Evolutionary conservation across 2,329 filamentous ascomycete species (phyloP).

Genomic region (Microascus cirrosus): DNA sequence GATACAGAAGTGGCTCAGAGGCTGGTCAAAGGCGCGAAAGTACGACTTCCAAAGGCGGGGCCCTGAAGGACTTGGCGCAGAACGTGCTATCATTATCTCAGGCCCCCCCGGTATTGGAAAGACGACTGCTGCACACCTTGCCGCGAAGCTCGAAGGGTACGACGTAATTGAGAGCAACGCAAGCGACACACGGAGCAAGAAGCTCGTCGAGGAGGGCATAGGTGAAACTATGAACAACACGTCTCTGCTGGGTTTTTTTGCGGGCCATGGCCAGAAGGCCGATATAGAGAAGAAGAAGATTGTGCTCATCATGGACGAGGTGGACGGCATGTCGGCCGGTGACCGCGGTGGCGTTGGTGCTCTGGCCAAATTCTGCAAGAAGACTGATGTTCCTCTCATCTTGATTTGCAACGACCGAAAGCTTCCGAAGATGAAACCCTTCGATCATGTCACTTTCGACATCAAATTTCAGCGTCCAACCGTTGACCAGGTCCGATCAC

Average conservation of each 20-base stretch:
- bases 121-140: slow-evolving; percentile 90
- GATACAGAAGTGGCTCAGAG: slow-evolving; percentile 75
- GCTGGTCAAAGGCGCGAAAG: slow-evolving; percentile 70
- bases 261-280: slow-evolving; percentile 69
- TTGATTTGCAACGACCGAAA: slow-evolving; percentile 94
- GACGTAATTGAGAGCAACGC: slow-evolving; percentile 93
- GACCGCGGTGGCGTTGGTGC: slow-evolving; percentile 93
- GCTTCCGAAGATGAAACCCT: slow-evolving; percentile 95
- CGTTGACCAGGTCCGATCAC: slow-evolving; percentile 78
- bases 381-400: slow-evolving; percentile 88
- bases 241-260: slow-evolving; percentile 83
- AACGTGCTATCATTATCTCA: slow-evolving; percentile 87
- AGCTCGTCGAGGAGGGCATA: slow-evolving; percentile 80
- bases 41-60: slow-evolving; percentile 74
- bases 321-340: slow-evolving; percentile 96
- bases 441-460: slow-evolving; percentile 77
- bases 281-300: slow-evolving; percentile 81
- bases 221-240: slow-evolving; percentile 88
- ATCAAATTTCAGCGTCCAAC: slow-evolving; percentile 82
- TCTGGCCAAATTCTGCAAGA: slow-evolving; percentile 87
- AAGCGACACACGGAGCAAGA: slow-evolving; percentile 92
- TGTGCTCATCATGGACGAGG: slow-evolving; percentile 96
- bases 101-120: slow-evolving; percentile 96
- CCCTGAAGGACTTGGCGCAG: slow-evolving; percentile 70
- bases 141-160: slow-evolving; percentile 85